These are phyloP conservation scores for Rhizoclosmatium sp. DNA, from an alignment of 192 early-diverging fungal species.

Conservation along the genomic window DNA sequence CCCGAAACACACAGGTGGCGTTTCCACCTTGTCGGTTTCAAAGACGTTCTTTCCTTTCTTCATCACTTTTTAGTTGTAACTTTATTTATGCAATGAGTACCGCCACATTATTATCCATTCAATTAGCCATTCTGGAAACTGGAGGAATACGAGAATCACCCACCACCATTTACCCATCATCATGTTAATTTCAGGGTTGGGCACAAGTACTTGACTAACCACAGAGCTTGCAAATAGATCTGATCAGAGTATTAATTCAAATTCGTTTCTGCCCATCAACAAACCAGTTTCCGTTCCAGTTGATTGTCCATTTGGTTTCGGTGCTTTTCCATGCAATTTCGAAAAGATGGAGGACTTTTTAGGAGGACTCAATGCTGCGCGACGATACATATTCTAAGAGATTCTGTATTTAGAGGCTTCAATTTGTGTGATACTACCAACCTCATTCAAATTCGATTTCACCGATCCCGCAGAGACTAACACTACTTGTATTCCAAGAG, in stretches of 20 bases:
- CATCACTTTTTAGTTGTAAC: no score
- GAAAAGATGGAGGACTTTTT: conserved; percentile 1
- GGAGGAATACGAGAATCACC: conserved; percentile 31
- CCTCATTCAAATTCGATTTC: conserved; percentile 24
- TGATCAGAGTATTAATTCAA: not conserved
- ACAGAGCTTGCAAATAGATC: conserved; percentile 22
- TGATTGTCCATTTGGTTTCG: not conserved
- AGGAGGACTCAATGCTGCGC: not conserved
- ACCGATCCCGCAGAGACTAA: conserved; percentile 35
- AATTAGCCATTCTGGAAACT: conserved; percentile 35
- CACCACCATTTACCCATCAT: conserved; percentile 42
- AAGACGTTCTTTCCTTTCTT: not conserved
- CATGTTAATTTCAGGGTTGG: conserved; percentile 1
- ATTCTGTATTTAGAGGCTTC: not conserved
- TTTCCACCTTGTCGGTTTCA: not conserved
- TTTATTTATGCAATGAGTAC: not conserved
- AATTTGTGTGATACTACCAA: not conserved
- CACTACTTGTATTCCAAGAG: conserved; percentile 33
- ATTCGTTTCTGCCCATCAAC: not conserved
- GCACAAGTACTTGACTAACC: conserved; percentile 5
- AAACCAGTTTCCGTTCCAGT: conserved; percentile 20
- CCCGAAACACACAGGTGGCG: not conserved
- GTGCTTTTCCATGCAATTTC: not conserved
- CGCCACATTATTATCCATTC: conserved; percentile 39
- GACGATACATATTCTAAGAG: not conserved